phyloP scores from a whole-genome alignment of 306 rosid genomes.

The Urtica urens region DNA sequence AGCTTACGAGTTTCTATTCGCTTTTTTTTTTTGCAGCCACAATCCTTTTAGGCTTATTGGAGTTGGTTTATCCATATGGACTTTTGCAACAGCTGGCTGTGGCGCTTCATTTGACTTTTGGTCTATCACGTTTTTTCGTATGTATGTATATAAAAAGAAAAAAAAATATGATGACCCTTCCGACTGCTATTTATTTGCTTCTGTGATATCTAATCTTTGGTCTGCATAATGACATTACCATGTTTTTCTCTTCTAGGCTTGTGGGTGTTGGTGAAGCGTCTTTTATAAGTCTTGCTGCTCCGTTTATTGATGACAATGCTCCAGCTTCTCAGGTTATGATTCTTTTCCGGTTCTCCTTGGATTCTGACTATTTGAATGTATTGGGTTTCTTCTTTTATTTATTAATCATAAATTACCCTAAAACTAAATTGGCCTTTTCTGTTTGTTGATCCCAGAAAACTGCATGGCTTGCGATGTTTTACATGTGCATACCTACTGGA shows the following conservation, averaged over 20 bases:
- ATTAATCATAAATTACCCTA: conserved; percentile 2
- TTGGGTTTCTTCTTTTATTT: conserved; percentile 9
- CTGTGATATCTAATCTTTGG: conserved; percentile 9
- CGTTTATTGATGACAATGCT: conserved; percentile 94
- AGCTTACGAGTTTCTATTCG: not conserved
- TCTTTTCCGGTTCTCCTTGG: conserved; percentile 1
- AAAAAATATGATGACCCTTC: not conserved
- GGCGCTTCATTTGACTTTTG: conserved; percentile 74
- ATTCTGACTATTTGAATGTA: conserved; percentile 4
- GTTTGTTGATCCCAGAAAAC: conserved; percentile 57
- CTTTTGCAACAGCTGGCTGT: conserved; percentile 74
- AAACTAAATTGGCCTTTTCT: too few species aligned
- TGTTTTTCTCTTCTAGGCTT: conserved; percentile 45
- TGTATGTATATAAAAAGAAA: conserved; percentile 62
- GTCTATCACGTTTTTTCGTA: conserved; percentile 77
- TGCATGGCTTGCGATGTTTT: conserved; percentile 85
- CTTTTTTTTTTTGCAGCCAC: conserved; percentile 46
- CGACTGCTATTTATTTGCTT: not conserved
- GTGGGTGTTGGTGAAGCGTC: conserved; percentile 99
- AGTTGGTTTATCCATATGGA: conserved; percentile 92
- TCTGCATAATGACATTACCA: conserved; percentile 10
- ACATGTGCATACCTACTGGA: conserved; percentile 98
- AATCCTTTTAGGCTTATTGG: conserved; percentile 93
- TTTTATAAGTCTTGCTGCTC: conserved; percentile 94
- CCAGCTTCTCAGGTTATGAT: conserved; percentile 64